A percentile compares a stretch with the other conserved stretches of the same genome.
Evolutionary conservation across 2,329 filamentous ascomycete genomes (phyloP).

Genomic region (Didymosphaeria variabile): DNA sequence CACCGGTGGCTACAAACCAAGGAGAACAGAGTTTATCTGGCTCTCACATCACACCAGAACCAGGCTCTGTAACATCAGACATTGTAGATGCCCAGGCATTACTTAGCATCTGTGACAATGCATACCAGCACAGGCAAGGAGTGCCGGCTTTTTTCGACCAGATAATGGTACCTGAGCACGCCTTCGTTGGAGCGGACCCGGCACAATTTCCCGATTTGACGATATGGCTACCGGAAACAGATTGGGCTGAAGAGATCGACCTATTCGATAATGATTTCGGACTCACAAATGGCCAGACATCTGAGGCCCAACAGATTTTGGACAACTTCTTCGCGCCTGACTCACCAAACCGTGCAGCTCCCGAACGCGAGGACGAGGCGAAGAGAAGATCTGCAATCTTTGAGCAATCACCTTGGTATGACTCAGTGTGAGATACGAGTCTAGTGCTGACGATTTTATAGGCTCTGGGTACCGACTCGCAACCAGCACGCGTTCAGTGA

Average conservation of each 20-base stretch:
- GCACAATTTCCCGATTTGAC: conserved; percentile 28
- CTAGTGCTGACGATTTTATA: conserved; percentile 15
- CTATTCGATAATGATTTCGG: conserved; percentile 29
- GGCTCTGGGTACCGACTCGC: conserved; percentile 39
- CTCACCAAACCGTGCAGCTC: not conserved
- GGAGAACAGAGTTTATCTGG: conserved; percentile 4
- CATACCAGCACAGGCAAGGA: conserved; percentile 15
- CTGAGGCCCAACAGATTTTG: conserved; percentile 19
- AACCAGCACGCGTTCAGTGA: conserved; percentile 43
- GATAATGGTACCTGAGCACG: conserved; percentile 32
- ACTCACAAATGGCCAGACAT: conserved; percentile 26
- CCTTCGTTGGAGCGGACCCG: conserved; percentile 25
- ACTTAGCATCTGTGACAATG: conserved; percentile 19
- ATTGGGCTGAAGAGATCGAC: conserved; percentile 28
- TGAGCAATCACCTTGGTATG: no score
- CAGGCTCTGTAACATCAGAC: no score
- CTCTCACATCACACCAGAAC: conserved; percentile 2
- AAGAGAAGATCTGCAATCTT: no score
- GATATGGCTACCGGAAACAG: conserved; percentile 30
- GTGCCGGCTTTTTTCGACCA: conserved; percentile 26
- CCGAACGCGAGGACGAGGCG: no score
- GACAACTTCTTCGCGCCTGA: not conserved
- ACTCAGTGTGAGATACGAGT: no score
- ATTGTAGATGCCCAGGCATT: conserved; percentile 21
- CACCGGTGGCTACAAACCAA: not conserved